These are phyloP conservation scores for Lojkania enalia DNA, from an alignment of 2,329 filamentous ascomycete genomes.

Conservation along the genomic window DNA sequence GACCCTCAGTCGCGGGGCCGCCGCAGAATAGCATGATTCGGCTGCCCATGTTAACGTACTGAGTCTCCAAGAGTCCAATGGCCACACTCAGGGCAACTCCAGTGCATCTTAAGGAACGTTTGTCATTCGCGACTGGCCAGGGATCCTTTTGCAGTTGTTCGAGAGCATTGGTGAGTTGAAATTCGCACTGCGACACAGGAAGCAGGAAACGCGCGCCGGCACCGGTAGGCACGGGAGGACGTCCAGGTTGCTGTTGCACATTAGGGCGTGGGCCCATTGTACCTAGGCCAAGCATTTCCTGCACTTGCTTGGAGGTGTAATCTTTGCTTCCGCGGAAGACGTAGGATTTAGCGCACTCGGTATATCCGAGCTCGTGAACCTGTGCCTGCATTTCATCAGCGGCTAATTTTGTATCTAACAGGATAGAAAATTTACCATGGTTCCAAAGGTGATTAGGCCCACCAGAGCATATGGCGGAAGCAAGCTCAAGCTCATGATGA, in stretches of 20 bases:
- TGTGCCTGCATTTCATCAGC: slow-evolving; percentile 64
- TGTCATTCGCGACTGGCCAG: slow-evolving; percentile 94
- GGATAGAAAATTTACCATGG: slow-evolving; percentile 67
- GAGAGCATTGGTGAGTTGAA: slow-evolving; percentile 93
- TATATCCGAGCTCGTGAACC: slow-evolving; percentile 97
- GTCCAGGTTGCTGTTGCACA: slow-evolving; percentile 71
- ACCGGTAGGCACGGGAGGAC: slow-evolving; percentile 68
- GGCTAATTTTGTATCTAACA: background rate
- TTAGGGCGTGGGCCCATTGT: slow-evolving; percentile 71
- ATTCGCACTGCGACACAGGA: slow-evolving; percentile 93
- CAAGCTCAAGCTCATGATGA: slow-evolving; percentile 82
- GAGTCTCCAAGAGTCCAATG: slow-evolving; percentile 87
- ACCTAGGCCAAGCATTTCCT: slow-evolving; percentile 93
- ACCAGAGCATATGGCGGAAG: slow-evolving; percentile 81
- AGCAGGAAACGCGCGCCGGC: slow-evolving; percentile 88
- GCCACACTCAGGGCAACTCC: slow-evolving; percentile 96
- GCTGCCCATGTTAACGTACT: slow-evolving; percentile 92
- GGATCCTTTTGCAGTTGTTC: slow-evolving; percentile 96
- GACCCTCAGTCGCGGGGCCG: slow-evolving; percentile 91
- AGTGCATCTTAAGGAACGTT: slow-evolving; percentile 86
- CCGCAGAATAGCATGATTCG: slow-evolving; percentile 98
- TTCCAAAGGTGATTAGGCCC: slow-evolving; percentile 84
- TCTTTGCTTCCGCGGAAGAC: slow-evolving; percentile 98
- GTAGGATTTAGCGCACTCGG: slow-evolving; percentile 97
- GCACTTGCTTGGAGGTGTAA: slow-evolving; percentile 97